These are phyloP conservation scores for Alternaria infectoria DNA, from an alignment of 2,329 filamentous ascomycete species.

Conservation along the genomic window DNA sequence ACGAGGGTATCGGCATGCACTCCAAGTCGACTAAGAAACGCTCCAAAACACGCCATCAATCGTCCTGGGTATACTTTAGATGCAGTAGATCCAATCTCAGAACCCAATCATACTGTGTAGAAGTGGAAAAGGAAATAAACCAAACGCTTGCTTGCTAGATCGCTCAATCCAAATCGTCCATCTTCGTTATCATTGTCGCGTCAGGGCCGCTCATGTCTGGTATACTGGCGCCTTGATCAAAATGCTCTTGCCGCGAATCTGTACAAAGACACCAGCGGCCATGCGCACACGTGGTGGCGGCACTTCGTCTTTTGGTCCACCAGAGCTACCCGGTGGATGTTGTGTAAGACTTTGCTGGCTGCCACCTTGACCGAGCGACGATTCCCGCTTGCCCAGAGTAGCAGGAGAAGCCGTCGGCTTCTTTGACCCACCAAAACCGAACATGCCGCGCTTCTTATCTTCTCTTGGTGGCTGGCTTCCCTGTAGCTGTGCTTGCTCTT, in stretches of 20 bases:
- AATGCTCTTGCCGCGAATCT: conserved; percentile 56
- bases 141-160: conserved; percentile 20
- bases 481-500: conserved; percentile 44
- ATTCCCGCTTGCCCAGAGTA: conserved; percentile 49
- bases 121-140: conserved; percentile 13
- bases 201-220: conserved; percentile 35
- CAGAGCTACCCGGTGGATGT: conserved; percentile 50
- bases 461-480: conserved; percentile 31
- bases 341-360: conserved; percentile 46
- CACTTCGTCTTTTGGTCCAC: conserved; percentile 48
- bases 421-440: conserved; percentile 52
- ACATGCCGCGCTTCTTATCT: conserved; percentile 51
- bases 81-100: conserved; percentile 16
- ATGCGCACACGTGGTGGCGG: conserved; percentile 54
- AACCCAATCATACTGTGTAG: conserved; percentile 11
- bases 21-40: conserved; percentile 20
- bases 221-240: conserved; percentile 59
- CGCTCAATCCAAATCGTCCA: conserved; percentile 20
- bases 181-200: not conserved
- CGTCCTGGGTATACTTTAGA: conserved; percentile 23
- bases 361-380: conserved; percentile 45
- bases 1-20: conserved; percentile 45
- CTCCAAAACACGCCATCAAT: conserved; percentile 6
- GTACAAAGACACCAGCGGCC: conserved; percentile 55
- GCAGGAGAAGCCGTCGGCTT: conserved; percentile 39